A percentile compares a stretch with the other conserved stretches of the same genome.
Evolutionary conservation across 2,329 filamentous ascomycete species (phyloP).

Genomic region (Aspergillus hortae): DNA sequence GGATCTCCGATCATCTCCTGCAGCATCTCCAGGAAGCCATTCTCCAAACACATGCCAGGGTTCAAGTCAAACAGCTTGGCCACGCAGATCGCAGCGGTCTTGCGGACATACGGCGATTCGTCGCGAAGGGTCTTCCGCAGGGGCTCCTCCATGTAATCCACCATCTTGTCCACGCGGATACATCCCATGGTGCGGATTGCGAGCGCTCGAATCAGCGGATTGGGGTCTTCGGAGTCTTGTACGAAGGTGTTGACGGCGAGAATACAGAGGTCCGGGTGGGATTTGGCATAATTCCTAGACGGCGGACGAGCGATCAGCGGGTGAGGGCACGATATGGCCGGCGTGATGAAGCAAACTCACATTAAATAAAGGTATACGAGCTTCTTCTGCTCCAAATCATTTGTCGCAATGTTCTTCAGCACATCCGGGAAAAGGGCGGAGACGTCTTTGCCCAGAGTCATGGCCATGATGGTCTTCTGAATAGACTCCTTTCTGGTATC

Average conservation of each 20-base stretch:
- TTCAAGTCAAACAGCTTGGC: conserved; percentile 97
- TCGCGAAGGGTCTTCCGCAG: conserved; percentile 92
- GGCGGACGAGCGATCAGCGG: conserved; percentile 17
- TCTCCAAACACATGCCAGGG: conserved; percentile 87
- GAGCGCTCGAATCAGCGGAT: conserved; percentile 88
- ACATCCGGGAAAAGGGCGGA: conserved; percentile 96
- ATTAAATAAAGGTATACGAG: conserved; percentile 97
- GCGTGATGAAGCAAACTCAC: conserved; percentile 50
- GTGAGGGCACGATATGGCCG: background rate
- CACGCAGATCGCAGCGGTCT: conserved; percentile 96
- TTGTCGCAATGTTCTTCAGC: conserved; percentile 95
- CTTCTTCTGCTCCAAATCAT: conserved; percentile 97
- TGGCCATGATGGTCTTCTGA: conserved; percentile 99
- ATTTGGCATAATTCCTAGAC: conserved; percentile 95
- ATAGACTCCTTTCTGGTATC: conserved; percentile 81
- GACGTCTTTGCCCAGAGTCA: conserved; percentile 98
- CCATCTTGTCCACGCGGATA: conserved; percentile 98
- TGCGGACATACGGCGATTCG: conserved; percentile 96
- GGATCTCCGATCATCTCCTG: conserved; percentile 96
- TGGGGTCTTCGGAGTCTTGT: conserved; percentile 97
- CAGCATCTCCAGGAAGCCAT: conserved; percentile 88
- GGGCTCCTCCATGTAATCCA: conserved; percentile 99
- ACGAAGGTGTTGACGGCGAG: conserved; percentile 98
- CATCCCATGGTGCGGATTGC: conserved; percentile 98
- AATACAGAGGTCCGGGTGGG: conserved; percentile 96